Percentiles rank a stretch among this genome's conserved stretches.
Conservation (phyloP, 2,329 filamentous ascomycete genomes). For the Pyrenochaeta sp. region DNA sequence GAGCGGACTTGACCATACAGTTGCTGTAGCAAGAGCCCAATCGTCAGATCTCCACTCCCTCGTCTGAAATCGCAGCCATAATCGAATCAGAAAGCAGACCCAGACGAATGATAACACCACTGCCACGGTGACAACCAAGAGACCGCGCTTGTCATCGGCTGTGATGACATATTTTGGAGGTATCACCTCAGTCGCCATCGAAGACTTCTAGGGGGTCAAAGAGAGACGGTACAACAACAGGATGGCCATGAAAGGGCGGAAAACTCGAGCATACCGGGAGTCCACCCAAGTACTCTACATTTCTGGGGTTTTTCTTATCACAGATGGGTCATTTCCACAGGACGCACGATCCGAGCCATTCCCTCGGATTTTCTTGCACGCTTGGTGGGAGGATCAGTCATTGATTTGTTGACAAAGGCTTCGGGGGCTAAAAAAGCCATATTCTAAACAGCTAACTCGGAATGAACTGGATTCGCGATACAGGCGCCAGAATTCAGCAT, state of each 20-base stretch:
- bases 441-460: constrained; percentile 2
- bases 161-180: constrained; percentile 43
- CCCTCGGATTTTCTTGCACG: neutral
- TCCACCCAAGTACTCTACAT: neutral
- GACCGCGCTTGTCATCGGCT: constrained; percentile 41
- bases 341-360: neutral
- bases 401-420: constrained; percentile 7
- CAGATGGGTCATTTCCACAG: neutral
- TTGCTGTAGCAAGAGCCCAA: constrained; percentile 33
- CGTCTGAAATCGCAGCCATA: constrained; percentile 38
- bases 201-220: constrained; percentile 4
- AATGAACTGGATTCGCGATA: constrained; percentile 7
- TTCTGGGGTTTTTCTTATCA: neutral
- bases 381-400: constrained; percentile 4
- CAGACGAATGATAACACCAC: constrained; percentile 40
- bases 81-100: constrained; percentile 40
- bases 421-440: constrained; percentile 4
- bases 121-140: constrained; percentile 42
- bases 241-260: constrained; percentile 5
- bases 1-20: constrained; percentile 19
- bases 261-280: neutral
- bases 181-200: constrained; percentile 31
- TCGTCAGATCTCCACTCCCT: constrained; percentile 45
- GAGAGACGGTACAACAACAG: constrained; percentile 8
- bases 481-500: constrained; percentile 7